Evolutionary conservation across 495 filamentous ascomycete genomes (phyloP).

Genomic region (Penicillium chermesinum): DNA sequence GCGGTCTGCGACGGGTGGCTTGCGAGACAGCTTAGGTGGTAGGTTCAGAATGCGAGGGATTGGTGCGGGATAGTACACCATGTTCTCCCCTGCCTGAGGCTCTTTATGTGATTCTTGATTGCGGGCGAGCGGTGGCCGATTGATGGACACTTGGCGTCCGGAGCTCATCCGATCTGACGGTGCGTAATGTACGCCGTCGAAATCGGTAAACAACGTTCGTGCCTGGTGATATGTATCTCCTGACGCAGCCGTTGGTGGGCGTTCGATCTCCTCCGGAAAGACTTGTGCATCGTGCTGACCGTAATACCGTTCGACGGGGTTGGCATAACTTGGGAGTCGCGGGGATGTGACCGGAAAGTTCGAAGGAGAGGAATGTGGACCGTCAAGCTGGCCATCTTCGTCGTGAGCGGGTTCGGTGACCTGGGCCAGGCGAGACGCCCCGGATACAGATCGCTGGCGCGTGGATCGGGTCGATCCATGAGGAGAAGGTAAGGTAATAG

Average conservation of each 20-base stretch:
- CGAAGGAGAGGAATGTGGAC: conserved; percentile 13
- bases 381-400: conserved; percentile 27
- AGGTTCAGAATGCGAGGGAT: conserved; percentile 92
- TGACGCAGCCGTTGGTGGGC: conserved; percentile 53
- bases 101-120: conserved; percentile 58
- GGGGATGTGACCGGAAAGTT: conserved; percentile 14
- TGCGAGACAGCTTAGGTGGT: conserved; percentile 78
- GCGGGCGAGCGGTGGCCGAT: conserved; percentile 38
- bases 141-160: conserved; percentile 33
- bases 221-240: conserved; percentile 66
- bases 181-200: conserved; percentile 87
- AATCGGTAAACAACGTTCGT: conserved; percentile 72
- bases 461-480: conserved; percentile 55
- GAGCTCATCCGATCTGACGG: conserved; percentile 34
- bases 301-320: conserved; percentile 12
- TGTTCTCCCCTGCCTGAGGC: conserved; percentile 61
- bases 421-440: conserved; percentile 44
- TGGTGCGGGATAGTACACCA: conserved; percentile 93
- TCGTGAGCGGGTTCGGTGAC: conserved; percentile 47
- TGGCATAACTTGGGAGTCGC: conserved; percentile 23
- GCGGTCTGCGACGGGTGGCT: conserved; percentile 56
- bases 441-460: conserved; percentile 56
- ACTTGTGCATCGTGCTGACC: conserved; percentile 14
- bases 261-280: conserved; percentile 21
- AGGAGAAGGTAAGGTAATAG: conserved; percentile 63